Percentiles rank a stretch among this genome's conserved stretches.
Evolutionary conservation across 108 stramenopile genomes (phyloP).

Genomic region (Pelagomonas calceolata): DNA sequence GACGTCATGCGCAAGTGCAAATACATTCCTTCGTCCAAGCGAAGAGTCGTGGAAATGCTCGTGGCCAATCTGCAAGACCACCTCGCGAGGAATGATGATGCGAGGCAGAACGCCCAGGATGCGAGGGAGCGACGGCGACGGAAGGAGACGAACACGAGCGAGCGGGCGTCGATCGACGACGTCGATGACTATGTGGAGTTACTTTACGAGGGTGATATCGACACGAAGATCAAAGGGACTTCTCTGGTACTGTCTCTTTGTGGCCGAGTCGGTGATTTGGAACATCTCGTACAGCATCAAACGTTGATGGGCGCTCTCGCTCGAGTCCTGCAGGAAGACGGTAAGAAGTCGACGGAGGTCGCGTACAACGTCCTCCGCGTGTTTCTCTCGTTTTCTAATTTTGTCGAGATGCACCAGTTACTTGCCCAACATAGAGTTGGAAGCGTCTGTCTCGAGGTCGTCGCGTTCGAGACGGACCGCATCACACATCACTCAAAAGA

Average conservation of each 20-base stretch:
- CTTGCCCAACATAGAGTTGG: slow-evolving; percentile 42
- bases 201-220: slow-evolving; percentile 33
- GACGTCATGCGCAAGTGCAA: slow-evolving; percentile 46
- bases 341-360: slow-evolving; percentile 39
- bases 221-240: slow-evolving; percentile 23
- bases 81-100: background rate
- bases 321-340: slow-evolving; percentile 48
- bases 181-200: slow-evolving; percentile 50
- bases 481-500: slow-evolving; percentile 24
- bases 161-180: slow-evolving; percentile 27
- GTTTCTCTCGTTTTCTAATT: slow-evolving; percentile 48
- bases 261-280: slow-evolving; percentile 37
- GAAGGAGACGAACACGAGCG: slow-evolving; percentile 14
- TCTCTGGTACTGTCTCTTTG: slow-evolving; percentile 39
- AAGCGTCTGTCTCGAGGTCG: slow-evolving; percentile 29
- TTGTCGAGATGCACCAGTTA: slow-evolving; percentile 46
- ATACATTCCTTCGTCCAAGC: slow-evolving; percentile 33
- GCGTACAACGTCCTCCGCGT: slow-evolving; percentile 44
- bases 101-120: background rate
- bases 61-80: slow-evolving; percentile 6
- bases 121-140: background rate
- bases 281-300: slow-evolving; percentile 42
- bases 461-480: slow-evolving; percentile 40
- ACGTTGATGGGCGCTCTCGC: slow-evolving; percentile 46
- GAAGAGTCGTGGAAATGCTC: slow-evolving; percentile 11